phyloP scores from a whole-genome alignment of 305 asterid genomes.

The Coffea humblotiana region DNA sequence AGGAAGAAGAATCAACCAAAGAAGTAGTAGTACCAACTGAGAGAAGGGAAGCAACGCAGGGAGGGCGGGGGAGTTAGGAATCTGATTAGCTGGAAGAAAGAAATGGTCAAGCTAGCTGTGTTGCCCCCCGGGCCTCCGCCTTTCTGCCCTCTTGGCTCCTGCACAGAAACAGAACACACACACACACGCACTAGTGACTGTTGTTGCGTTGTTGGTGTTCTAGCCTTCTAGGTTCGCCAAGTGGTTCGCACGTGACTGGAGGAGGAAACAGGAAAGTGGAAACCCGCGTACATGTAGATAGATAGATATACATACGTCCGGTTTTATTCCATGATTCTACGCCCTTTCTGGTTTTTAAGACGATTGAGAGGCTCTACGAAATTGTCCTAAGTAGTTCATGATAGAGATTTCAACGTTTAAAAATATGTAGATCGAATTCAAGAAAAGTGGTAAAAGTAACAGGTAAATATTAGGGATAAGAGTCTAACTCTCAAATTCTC shows the following conservation, averaged over 20 bases:
- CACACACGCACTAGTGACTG: conserved; percentile 12
- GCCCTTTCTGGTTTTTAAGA: too few relatives aligned
- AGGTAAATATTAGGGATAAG: too few relatives aligned
- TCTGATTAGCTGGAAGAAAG: conserved; percentile 37
- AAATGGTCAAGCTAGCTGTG: conserved; percentile 31
- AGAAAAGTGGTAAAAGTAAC: too few relatives aligned
- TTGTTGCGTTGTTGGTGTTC: background rate
- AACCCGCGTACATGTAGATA: too few relatives aligned
- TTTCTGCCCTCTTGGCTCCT: conserved; percentile 8
- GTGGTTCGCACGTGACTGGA: conserved; percentile 22
- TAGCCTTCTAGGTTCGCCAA: background rate
- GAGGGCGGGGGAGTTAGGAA: conserved; percentile 20
- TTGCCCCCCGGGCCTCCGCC: background rate
- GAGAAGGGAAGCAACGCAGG: background rate
- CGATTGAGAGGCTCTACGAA: too few relatives aligned
- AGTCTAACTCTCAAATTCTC: too few relatives aligned
- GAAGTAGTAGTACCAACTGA: background rate
- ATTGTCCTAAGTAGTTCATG: too few relatives aligned
- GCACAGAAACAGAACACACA: conserved; percentile 1
- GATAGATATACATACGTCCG: too few relatives aligned
- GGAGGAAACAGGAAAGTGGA: background rate
- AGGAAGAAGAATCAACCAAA: background rate
- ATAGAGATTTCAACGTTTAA: too few relatives aligned
- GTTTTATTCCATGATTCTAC: too few relatives aligned
- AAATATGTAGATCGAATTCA: too few relatives aligned